These are phyloP conservation scores for Colletotrichum sp. DNA, from an alignment of 2,329 filamentous ascomycete species.

Conservation along the genomic window DNA sequence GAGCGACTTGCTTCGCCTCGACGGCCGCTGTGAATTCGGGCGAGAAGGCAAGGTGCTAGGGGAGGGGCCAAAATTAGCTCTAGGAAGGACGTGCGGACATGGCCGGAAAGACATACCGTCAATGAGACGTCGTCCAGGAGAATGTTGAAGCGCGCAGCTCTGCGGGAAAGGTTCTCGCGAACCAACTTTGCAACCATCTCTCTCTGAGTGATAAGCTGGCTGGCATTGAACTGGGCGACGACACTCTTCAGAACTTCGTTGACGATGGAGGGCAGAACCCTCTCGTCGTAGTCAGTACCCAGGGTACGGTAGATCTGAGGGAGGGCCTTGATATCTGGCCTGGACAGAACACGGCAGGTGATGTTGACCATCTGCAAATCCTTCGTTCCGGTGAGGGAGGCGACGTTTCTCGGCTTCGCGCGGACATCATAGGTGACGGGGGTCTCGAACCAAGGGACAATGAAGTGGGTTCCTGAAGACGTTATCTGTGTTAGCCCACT, in stretches of 20 bases:
- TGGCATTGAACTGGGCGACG: constrained; percentile 98
- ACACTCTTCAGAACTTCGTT: constrained; percentile 99
- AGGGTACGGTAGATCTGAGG: constrained; percentile 98
- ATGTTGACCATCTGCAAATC: constrained; percentile 99
- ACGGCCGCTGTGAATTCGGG: constrained; percentile 77
- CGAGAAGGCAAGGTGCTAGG: constrained; percentile 73
- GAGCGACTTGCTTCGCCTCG: constrained; percentile 76
- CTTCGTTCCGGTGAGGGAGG: constrained; percentile 97
- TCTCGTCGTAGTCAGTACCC: constrained; percentile 95
- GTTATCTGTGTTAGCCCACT: neutral
- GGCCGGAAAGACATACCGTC: constrained; percentile 65
- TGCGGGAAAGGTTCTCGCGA: constrained; percentile 87
- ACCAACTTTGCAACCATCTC: constrained; percentile 94
- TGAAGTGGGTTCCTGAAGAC: constrained; percentile 81
- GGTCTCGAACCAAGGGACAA: constrained; percentile 96
- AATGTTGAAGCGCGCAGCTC: constrained; percentile 97
- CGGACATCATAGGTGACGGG: constrained; percentile 97
- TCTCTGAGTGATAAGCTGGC: constrained; percentile 97
- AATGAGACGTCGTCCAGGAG: constrained; percentile 95
- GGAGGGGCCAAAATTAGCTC: constrained; percentile 26
- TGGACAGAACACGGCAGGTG: constrained; percentile 96
- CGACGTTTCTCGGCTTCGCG: constrained; percentile 94
- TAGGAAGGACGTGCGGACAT: no score
- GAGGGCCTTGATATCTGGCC: constrained; percentile 84
- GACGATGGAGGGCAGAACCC: constrained; percentile 94